Evolutionary conservation across 2,329 filamentous ascomycete genomes (phyloP).

Genomic region (Podosphaera xanthii): DNA sequence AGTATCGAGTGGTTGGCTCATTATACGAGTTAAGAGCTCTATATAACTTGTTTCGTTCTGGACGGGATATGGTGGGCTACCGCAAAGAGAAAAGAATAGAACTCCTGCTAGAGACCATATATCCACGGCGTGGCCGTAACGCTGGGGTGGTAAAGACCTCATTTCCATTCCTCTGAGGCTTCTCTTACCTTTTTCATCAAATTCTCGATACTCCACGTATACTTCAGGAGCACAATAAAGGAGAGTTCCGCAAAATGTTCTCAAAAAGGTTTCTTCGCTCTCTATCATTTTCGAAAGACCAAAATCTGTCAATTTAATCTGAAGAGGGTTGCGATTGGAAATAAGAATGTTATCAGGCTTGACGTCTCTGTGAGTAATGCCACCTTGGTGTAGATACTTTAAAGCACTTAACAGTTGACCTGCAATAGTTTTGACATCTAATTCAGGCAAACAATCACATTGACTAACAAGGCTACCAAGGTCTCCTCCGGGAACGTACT

Average conservation of each 20-base stretch:
- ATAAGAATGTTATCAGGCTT: conserved; percentile 97
- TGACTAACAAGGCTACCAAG: conserved; percentile 48
- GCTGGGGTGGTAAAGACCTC: conserved; percentile 21
- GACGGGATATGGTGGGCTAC: conserved; percentile 59
- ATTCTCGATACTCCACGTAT: conserved; percentile 50
- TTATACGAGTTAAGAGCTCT: conserved; percentile 66
- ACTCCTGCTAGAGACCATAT: conserved; percentile 94
- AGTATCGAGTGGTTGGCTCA: conserved; percentile 50
- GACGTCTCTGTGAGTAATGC: conserved; percentile 94
- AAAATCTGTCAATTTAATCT: conserved; percentile 88
- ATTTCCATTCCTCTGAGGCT: conserved; percentile 19
- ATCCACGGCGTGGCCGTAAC: conserved; percentile 81
- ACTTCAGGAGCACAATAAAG: conserved; percentile 94
- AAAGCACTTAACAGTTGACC: conserved; percentile 60
- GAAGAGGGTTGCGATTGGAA: conserved; percentile 44
- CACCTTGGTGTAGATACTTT: conserved; percentile 63
- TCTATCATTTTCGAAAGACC: conserved; percentile 87
- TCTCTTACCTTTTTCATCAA: conserved; percentile 41
- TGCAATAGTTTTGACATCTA: conserved; percentile 47
- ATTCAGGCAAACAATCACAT: conserved; percentile 40
- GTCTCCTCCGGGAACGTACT: conserved; percentile 66
- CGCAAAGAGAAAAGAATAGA: conserved; percentile 66
- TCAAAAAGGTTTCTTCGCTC: conserved; percentile 73
- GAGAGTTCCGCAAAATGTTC: conserved; percentile 89
- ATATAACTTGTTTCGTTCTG: conserved; percentile 52